Conservation (phyloP, 768 basidiomycete genomes). For the Pleurotus cornucopiae region DNA sequence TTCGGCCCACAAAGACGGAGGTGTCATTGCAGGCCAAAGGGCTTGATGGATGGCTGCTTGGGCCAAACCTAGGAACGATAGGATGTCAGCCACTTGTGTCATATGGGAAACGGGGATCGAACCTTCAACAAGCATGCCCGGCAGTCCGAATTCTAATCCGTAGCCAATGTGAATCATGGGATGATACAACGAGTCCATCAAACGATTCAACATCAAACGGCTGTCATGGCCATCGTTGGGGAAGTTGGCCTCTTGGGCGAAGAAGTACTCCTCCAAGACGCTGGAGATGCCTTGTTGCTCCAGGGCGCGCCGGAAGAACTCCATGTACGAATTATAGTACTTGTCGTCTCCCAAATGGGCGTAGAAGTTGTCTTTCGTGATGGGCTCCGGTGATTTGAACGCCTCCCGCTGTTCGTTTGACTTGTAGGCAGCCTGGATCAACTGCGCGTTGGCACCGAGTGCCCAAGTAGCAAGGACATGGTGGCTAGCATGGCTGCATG, state of each 20-base stretch:
- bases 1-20: constrained; percentile 13
- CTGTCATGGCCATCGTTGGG: constrained; percentile 8
- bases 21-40: constrained; percentile 28
- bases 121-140: constrained; percentile 65
- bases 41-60: constrained; percentile 46
- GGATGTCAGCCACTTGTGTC: background rate
- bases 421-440: constrained; percentile 35
- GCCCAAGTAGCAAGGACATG: constrained; percentile 56
- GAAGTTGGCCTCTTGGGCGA: constrained; percentile 48
- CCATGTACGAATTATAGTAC: constrained; percentile 53
- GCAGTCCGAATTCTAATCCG: constrained; percentile 56
- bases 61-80: constrained; percentile 43
- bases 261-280: constrained; percentile 59
- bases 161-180: constrained; percentile 62
- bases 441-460: constrained; percentile 45
- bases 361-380: constrained; percentile 44
- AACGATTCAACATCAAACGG: constrained; percentile 49
- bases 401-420: constrained; percentile 31
- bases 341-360: constrained; percentile 54
- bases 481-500: constrained; percentile 49
- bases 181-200: constrained; percentile 55
- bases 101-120: background rate
- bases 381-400: constrained; percentile 37
- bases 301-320: constrained; percentile 45
- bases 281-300: constrained; percentile 36